phyloP scores from a whole-genome alignment of 179 eudicot genomes.

The Silene vulgaris region DNA sequence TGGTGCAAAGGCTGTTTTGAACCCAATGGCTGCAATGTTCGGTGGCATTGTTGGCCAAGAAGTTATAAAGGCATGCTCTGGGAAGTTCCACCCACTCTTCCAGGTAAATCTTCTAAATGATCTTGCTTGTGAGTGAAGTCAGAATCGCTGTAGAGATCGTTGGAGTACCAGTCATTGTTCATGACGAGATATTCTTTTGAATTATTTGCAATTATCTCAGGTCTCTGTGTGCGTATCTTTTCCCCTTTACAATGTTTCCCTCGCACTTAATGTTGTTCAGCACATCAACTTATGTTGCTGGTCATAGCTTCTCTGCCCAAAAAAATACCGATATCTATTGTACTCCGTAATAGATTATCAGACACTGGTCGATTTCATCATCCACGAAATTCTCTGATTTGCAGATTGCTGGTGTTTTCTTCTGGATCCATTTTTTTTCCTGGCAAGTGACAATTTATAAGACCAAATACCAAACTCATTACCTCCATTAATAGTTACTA shows the following conservation, averaged over 20 bases:
- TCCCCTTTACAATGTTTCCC: background rate
- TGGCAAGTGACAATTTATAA: background rate
- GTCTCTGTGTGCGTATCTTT: background rate
- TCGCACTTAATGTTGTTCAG: background rate
- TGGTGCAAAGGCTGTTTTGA: conserved; percentile 85
- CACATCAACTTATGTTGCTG: background rate
- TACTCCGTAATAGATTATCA: background rate
- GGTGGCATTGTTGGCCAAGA: conserved; percentile 99
- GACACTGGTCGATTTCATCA: background rate
- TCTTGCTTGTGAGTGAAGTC: background rate
- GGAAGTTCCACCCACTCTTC: conserved; percentile 88
- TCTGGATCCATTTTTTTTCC: background rate
- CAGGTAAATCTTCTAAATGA: conserved; percentile 45
- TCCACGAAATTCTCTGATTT: background rate
- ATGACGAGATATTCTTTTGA: background rate
- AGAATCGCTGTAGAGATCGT: background rate
- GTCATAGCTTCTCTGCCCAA: background rate
- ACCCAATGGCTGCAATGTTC: conserved; percentile 99
- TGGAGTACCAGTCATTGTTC: background rate
- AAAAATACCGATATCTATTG: background rate
- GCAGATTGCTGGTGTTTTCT: background rate
- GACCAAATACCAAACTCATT: background rate
- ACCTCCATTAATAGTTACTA: background rate
- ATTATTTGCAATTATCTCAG: background rate
- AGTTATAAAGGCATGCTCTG: conserved; percentile 93